These are phyloP conservation scores for Pulveroboletus ravenelii DNA, from an alignment of 768 basidiomycete genomes.

Conservation along the genomic window DNA sequence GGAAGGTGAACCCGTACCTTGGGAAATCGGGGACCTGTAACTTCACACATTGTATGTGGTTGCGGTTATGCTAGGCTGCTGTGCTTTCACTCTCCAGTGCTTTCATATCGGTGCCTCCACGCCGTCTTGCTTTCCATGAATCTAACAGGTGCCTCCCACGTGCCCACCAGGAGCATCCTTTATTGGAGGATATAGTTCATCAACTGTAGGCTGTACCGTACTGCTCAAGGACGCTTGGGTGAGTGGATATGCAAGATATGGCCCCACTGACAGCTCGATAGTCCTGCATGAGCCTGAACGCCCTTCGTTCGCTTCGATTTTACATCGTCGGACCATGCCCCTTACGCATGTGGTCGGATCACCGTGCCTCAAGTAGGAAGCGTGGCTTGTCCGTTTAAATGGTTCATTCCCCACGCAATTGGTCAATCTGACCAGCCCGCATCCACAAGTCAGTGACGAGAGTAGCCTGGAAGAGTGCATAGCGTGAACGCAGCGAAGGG, in stretches of 20 bases:
- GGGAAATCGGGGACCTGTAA: constrained; percentile 76
- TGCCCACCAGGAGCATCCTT: constrained; percentile 9
- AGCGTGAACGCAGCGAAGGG: constrained; percentile 39
- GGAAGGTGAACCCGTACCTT: constrained; percentile 80
- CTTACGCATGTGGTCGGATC: constrained; percentile 25
- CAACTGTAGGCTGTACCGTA: constrained; percentile 10
- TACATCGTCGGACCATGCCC: constrained; percentile 21
- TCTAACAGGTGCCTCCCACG: constrained; percentile 23
- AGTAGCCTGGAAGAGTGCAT: constrained; percentile 32
- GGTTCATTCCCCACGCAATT: constrained; percentile 21
- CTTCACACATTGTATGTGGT: constrained; percentile 26
- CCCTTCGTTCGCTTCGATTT: constrained; percentile 12
- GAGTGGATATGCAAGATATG: constrained; percentile 15
- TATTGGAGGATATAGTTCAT: background rate
- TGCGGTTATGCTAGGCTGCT: constrained; percentile 25
- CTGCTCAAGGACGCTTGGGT: constrained; percentile 11
- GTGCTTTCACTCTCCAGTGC: constrained; percentile 29
- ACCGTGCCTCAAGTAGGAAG: constrained; percentile 19
- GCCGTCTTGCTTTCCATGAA: constrained; percentile 21
- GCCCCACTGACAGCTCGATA: constrained; percentile 6
- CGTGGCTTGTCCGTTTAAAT: constrained; percentile 24
- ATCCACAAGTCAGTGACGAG: constrained; percentile 30
- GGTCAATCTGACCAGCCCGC: constrained; percentile 26
- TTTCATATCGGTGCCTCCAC: constrained; percentile 30
- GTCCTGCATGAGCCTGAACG: constrained; percentile 4